Conservation (phyloP, 2,329 filamentous ascomycete genomes). For the Emydomyces testavorans region DNA sequence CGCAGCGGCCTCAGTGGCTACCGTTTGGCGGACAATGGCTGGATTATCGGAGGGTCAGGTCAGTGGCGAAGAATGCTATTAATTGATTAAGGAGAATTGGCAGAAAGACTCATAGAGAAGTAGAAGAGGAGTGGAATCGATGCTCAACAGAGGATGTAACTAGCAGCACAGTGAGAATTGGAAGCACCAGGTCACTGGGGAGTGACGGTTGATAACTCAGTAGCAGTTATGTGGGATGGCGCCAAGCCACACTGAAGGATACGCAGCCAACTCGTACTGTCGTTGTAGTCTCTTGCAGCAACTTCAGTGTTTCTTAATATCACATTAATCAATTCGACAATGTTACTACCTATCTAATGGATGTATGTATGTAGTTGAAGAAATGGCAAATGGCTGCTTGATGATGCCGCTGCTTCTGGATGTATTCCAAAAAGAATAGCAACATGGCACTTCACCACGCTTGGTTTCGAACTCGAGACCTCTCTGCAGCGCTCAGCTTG, state of each 20-base stretch:
- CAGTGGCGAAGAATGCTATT: not conserved
- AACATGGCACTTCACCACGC: too few species aligned
- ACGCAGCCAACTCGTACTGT: not conserved
- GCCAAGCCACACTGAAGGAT: conserved; percentile 2
- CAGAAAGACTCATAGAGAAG: not conserved
- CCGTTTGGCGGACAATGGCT: not conserved
- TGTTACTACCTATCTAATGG: too few species aligned
- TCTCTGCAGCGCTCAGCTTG: not conserved
- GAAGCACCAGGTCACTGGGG: too few species aligned
- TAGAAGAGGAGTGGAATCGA: not conserved
- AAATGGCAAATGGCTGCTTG: too few species aligned
- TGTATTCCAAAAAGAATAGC: too few species aligned
- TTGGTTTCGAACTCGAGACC: conserved; percentile 2
- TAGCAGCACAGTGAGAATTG: too few species aligned
- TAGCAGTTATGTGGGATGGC: not conserved
- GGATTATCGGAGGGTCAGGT: not conserved
- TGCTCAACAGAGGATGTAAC: too few species aligned
- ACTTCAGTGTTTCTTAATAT: too few species aligned
- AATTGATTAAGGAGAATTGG: not conserved
- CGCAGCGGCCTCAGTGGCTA: not conserved
- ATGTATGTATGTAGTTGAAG: not conserved
- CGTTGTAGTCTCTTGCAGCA: too few species aligned
- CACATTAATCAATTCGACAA: too few species aligned
- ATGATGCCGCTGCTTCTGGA: too few species aligned
- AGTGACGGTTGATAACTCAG: too few species aligned